These are phyloP conservation scores for Soucietia sequanensis DNA, from an alignment of 805 yeast species.

Conservation along the genomic window DNA sequence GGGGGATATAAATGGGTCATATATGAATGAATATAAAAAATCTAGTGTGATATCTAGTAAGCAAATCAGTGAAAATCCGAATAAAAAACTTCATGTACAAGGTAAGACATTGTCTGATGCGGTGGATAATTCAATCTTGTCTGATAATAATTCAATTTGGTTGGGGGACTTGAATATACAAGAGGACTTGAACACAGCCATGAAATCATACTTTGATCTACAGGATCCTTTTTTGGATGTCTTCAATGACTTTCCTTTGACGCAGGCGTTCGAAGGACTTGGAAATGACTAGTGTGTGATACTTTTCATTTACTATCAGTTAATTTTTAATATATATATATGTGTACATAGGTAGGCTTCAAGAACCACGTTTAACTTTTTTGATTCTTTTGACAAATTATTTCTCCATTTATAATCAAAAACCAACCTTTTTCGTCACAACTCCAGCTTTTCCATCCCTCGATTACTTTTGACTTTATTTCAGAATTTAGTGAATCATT, in stretches of 20 bases:
- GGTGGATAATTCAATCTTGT: constrained; percentile 1
- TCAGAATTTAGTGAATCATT: constrained; percentile 1
- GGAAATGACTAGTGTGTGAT: not conserved
- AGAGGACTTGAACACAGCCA: constrained; percentile 1
- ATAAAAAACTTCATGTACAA: no score
- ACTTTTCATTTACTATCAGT: not conserved
- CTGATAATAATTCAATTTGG: no score
- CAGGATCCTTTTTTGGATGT: constrained; percentile 11
- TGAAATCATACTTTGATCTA: constrained; percentile 10
- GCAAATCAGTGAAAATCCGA: no score
- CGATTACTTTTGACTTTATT: constrained; percentile 7
- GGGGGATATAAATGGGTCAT: no score
- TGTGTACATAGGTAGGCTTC: no score
- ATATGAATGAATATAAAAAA: no score
- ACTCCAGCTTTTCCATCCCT: constrained; percentile 14
- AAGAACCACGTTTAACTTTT: no score
- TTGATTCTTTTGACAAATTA: constrained; percentile 14
- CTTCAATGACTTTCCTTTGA: constrained; percentile 3
- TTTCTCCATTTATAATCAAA: constrained; percentile 16
- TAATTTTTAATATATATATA: no score
- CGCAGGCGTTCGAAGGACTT: not conserved
- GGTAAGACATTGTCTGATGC: not conserved
- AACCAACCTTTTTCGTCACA: constrained; percentile 13
- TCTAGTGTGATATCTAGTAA: no score
- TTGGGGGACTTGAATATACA: no score